Evolutionary conservation across 2,329 filamentous ascomycete species (phyloP).

Genomic region (Aspergillus jensenii): DNA sequence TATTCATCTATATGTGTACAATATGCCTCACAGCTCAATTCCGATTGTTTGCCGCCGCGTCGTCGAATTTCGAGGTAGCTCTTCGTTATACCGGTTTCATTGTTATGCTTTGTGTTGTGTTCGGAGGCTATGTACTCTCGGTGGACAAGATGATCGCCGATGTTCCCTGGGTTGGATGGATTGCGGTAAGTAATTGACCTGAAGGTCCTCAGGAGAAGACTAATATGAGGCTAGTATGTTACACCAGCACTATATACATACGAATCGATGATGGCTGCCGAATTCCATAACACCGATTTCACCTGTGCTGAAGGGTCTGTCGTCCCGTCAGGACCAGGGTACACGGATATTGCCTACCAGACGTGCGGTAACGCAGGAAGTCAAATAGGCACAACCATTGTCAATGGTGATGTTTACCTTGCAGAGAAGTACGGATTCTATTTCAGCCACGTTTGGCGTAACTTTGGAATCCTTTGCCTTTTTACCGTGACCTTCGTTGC

Average conservation of each 20-base stretch:
- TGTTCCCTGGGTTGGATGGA: slow-evolving; percentile 64
- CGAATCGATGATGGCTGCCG: slow-evolving; percentile 64
- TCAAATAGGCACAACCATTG: slow-evolving; percentile 47
- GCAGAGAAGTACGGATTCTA: slow-evolving; percentile 50
- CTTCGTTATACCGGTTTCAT: slow-evolving; percentile 60
- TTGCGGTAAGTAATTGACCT: slow-evolving; percentile 31
- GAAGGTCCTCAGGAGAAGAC: background rate
- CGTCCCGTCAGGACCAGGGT: slow-evolving; percentile 55
- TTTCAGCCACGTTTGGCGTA: slow-evolving; percentile 62
- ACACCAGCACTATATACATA: slow-evolving; percentile 58
- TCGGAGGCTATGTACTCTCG: slow-evolving; percentile 62
- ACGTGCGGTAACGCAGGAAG: slow-evolving; percentile 59
- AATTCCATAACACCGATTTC: slow-evolving; percentile 57
- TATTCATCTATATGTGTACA: slow-evolving; percentile 60
- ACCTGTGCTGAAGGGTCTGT: slow-evolving; percentile 56
- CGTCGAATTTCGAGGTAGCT: slow-evolving; percentile 61
- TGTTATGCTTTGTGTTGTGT: slow-evolving; percentile 60
- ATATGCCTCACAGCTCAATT: slow-evolving; percentile 62
- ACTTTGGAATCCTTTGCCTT: slow-evolving; percentile 72
- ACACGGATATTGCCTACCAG: slow-evolving; percentile 52
- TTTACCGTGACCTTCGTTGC: slow-evolving; percentile 69
- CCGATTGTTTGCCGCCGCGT: slow-evolving; percentile 60
- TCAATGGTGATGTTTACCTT: slow-evolving; percentile 56
- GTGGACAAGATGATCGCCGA: slow-evolving; percentile 55
- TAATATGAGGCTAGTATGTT: slow-evolving; percentile 37